Evolutionary conservation across 177 flowering plant genomes (phyloP).

Genomic region (Telopea speciosissima): DNA sequence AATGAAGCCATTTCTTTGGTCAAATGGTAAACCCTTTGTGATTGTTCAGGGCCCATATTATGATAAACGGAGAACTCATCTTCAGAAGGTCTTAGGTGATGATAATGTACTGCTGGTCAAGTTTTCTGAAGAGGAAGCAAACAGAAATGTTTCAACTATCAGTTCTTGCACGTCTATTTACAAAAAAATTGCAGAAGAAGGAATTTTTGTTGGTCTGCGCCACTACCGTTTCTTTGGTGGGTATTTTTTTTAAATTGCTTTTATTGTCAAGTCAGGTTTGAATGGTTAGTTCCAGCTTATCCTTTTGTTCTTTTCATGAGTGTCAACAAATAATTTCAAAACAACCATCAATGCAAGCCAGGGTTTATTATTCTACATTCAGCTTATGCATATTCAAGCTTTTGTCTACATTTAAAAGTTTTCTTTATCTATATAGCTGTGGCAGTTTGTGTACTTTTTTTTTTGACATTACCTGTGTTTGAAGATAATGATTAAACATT

Average conservation of each 20-base stretch:
- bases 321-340: neutral
- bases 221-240: slow-evolving; percentile 60
- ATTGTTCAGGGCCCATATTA: slow-evolving; percentile 54
- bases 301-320: neutral
- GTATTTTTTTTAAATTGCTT: slow-evolving; percentile 11
- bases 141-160: neutral
- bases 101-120: slow-evolving; percentile 57
- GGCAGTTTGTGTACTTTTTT: too few species aligned
- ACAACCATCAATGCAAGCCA: too few species aligned
- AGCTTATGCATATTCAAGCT: too few species aligned
- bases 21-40: neutral
- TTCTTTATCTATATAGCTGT: too few species aligned
- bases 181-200: slow-evolving; percentile 33
- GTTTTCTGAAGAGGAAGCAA: slow-evolving; percentile 29
- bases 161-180: slow-evolving; percentile 1
- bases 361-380: too few species aligned
- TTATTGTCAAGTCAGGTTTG: neutral
- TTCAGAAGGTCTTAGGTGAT: slow-evolving; percentile 63
- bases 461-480: too few species aligned
- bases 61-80: slow-evolving; percentile 34
- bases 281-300: neutral
- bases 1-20: too few species aligned
- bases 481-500: too few species aligned
- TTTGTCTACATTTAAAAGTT: too few species aligned
- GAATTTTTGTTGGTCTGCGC: slow-evolving; percentile 55